Conservation (phyloP, 2,329 filamentous ascomycete genomes). For the Ophiostoma piceae region DNA sequence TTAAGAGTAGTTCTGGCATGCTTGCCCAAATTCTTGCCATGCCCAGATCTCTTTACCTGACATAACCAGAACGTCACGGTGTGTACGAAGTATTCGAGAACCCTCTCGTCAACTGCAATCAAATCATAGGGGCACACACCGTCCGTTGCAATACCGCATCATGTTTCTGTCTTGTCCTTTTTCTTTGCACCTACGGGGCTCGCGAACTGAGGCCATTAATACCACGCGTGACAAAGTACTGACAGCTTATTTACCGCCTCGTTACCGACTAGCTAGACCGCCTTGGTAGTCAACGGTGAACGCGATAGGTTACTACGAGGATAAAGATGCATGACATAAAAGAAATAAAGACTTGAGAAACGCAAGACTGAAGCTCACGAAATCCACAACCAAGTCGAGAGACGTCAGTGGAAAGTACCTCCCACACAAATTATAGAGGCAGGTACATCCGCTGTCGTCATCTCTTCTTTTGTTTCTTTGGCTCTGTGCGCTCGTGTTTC, state of each 20-base stretch:
- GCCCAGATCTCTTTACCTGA: too few relatives aligned
- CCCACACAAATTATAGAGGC: neutral
- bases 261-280: neutral
- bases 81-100: too few relatives aligned
- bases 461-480: too few relatives aligned
- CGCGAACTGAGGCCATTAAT: neutral
- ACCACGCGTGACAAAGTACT: constrained; percentile 2
- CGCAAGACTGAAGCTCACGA: neutral
- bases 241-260: neutral
- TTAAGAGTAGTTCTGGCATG: too few relatives aligned
- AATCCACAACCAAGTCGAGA: neutral
- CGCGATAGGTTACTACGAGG: neutral
- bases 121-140: neutral
- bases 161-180: neutral
- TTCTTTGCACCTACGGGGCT: neutral
- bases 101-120: neutral
- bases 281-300: too few relatives aligned
- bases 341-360: neutral
- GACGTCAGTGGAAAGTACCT: neutral
- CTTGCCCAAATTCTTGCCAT: too few relatives aligned
- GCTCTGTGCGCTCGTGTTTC: too few relatives aligned
- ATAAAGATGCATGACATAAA: neutral
- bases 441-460: neutral
- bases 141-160: neutral
- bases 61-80: too few relatives aligned